phyloP scores from a whole-genome alignment of 164 flowering plant species.

The Platanus orientalis region DNA sequence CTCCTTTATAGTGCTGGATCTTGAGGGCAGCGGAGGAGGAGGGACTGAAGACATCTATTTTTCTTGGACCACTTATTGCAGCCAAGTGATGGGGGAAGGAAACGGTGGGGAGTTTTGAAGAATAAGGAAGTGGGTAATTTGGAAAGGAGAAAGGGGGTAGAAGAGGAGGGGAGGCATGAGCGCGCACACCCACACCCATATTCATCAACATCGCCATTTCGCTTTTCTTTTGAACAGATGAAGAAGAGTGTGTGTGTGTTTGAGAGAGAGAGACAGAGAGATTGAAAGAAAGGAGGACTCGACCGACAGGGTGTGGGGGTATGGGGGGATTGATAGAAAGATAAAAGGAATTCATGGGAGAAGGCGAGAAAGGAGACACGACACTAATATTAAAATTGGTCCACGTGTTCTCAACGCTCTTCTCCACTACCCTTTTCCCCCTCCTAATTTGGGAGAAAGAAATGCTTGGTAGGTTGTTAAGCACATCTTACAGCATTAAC shows the following conservation, averaged over 20 bases:
- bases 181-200: slow-evolving; percentile 4
- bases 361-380: slow-evolving; percentile 42
- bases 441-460: too few species aligned
- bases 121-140: not conserved
- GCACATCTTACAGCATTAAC: too few species aligned
- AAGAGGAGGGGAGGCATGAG: not conserved
- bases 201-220: slow-evolving; percentile 22
- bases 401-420: slow-evolving; percentile 40
- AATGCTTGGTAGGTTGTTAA: too few species aligned
- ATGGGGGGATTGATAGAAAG: not conserved
- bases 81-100: not conserved
- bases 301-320: not conserved
- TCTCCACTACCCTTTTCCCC: too few species aligned
- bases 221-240: not conserved
- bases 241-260: not conserved
- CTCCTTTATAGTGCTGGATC: slow-evolving; percentile 4
- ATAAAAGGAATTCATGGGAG: not conserved
- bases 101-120: not conserved
- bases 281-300: not conserved
- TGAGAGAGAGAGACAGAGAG: not conserved
- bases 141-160: slow-evolving; percentile 4
- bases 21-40: slow-evolving; percentile 10
- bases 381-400: slow-evolving; percentile 4
- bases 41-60: not conserved
- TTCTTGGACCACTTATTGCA: not conserved